Base-by-base conservation (phyloP, 306 rosid species). In the Astragalus membranaceus region DNA sequence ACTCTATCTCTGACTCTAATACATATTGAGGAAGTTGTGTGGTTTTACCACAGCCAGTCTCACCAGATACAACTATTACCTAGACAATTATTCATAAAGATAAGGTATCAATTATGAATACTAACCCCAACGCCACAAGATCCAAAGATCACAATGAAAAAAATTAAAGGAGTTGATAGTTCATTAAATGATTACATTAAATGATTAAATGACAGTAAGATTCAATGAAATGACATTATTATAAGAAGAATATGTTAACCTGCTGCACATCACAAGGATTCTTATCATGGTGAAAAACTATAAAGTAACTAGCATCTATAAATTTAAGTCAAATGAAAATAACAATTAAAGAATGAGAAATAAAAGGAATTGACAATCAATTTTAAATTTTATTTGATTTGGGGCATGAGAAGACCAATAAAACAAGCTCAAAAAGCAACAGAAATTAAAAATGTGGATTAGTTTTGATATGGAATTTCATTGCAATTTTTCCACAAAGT, bases 21-120 rank as follows among this genome's bases (percentile, higher is more conserved):
- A 95, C 87, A 83, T 87, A 91, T 64, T 95, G 99, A 55, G 99
- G 96, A 87, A 95, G 80, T 85, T 95, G 99, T 6, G 99, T 95
- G 64, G 99, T 95, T 82, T 95, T 95, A 72, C 99, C 97, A 81
- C 99, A 95, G 70, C 99, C 97, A 74, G 99, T 95, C 85, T 95
- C 95, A 78, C 99, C 99, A 33, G 99, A 95, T 73, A 95, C 65
- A 55, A 89, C 81, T 44, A 85, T 79, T 73, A 95, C 96, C 97
- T 91, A 73, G 42, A 64, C 5, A 48, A 71, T 42, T 54, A 71
- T 61, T 67, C 74, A 72, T 29, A 39, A 23, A 71, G 74, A 61
- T 67, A 39, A 39, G 67, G n/a, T 52, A 41, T 70, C 50, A 78
- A 29, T 63, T 56, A 56, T 29, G 23, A 67, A 53, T 35, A 48